These are phyloP conservation scores for Cryphonectria parasitica DNA, from an alignment of 2,329 filamentous ascomycete genomes.

Conservation along the genomic window DNA sequence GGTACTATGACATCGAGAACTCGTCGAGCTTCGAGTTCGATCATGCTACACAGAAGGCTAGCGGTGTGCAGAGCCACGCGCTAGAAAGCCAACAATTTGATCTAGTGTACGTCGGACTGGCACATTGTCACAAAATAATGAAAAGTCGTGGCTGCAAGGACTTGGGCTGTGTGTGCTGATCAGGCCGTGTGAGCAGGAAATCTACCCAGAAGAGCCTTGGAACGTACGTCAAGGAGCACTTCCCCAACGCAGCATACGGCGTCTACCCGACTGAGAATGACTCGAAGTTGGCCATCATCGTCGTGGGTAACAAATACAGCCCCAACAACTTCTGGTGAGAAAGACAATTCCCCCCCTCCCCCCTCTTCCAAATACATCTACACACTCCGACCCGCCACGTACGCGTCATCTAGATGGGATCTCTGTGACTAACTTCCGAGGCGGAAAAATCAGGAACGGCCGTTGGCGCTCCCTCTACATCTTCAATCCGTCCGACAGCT, in stretches of 20 bases:
- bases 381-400: too few species aligned
- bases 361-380: background rate
- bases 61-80: conserved; percentile 76
- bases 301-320: conserved; percentile 96
- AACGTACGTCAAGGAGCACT: conserved; percentile 85
- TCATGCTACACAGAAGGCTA: conserved; percentile 82
- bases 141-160: background rate
- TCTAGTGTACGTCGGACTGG: conserved; percentile 69
- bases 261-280: conserved; percentile 81
- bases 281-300: conserved; percentile 75
- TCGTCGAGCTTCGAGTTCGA: conserved; percentile 89
- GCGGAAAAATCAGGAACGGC: conserved; percentile 71
- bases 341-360: background rate
- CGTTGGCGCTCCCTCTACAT: conserved; percentile 92
- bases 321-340: conserved; percentile 93
- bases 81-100: conserved; percentile 78
- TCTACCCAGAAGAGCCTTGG: conserved; percentile 79
- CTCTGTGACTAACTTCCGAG: background rate
- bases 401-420: too few species aligned
- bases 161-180: conserved; percentile 20
- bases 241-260: conserved; percentile 77
- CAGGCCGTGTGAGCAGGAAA: conserved; percentile 58
- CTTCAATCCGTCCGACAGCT: conserved; percentile 69
- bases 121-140: background rate
- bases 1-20: conserved; percentile 90